Conservation (phyloP, 2,329 filamentous ascomycete species). For the Cercospora zeae-maydis region DNA sequence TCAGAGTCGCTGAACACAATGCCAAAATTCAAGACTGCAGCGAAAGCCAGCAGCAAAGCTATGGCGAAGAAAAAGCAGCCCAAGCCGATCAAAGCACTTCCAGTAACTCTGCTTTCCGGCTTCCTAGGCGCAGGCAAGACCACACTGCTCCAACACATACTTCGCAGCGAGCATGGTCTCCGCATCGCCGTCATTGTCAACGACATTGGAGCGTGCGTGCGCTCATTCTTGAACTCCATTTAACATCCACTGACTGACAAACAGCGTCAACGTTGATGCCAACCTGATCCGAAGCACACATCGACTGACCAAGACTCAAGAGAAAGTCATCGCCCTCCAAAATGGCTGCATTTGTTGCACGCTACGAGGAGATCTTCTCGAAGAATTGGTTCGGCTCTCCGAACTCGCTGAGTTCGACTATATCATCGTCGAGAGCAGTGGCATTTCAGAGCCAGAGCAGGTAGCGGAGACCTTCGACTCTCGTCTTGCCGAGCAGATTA, state of each 20-base stretch:
- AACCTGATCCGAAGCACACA: conserved; percentile 34
- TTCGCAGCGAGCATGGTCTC: conserved; percentile 63
- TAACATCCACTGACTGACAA: background rate
- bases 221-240: background rate
- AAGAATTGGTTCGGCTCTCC: conserved; percentile 64
- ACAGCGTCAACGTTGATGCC: conserved; percentile 34
- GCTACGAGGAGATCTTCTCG: conserved; percentile 65
- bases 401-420: conserved; percentile 65
- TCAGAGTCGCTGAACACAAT: conserved; percentile 3
- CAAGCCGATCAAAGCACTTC: conserved; percentile 41
- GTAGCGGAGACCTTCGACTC: conserved; percentile 69
- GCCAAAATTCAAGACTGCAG: conserved; percentile 18
- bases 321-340: conserved; percentile 36
- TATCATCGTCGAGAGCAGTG: conserved; percentile 67
- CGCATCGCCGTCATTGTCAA: conserved; percentile 71
- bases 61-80: conserved; percentile 6
- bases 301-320: conserved; percentile 32
- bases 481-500: conserved; percentile 43
- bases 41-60: conserved; percentile 17
- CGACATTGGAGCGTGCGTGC: conserved; percentile 52
- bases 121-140: conserved; percentile 68
- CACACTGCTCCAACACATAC: conserved; percentile 65
- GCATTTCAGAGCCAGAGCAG: conserved; percentile 70
- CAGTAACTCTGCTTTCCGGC: conserved; percentile 59
- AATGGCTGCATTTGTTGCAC: conserved; percentile 73